Base-by-base conservation (phyloP, 441 rosid genomes). In the Adansonia rubrostipa region DNA sequence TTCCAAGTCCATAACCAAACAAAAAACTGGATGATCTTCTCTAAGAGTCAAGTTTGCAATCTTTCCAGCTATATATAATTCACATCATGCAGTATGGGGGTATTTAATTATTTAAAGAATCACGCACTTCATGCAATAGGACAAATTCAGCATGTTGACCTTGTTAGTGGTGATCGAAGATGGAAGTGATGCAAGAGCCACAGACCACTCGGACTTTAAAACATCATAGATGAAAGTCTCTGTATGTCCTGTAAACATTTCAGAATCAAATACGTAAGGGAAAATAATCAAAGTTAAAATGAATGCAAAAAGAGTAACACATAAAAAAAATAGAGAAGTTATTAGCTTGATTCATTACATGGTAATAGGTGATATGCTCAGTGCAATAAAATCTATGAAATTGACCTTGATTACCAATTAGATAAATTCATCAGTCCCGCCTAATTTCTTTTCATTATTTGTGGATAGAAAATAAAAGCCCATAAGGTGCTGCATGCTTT, bases 201-300 rank as follows among this genome's bases (percentile, higher is more conserved):
- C 82, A 65, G 98, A 93, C 98, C 99, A 96, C 84, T 96, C 97
- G 17, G 73, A 77, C 85, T 88, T 93, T 71, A 94, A 53, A 74
- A 93, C 82, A 82, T 96, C 99, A 66, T 86, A 94, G 75, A 96
- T 82, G 81, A 94, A 81, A 56, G 99, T 96, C 81, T 96, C 99
- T 7, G 91, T 74, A 74, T 94, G 98, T 82, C 98, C 99, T 96
- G 90, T 57, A 80, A 71, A 77, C 60, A 77, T 75, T 63, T 28
- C 62, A 17, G 17, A 62, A 75, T 28, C 48, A 50, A 28, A 75
- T 19, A 15, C 4, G 50, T 45, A 24, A 28, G 45, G 69, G 47
- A 14, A 36, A 22, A 0, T 20, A 3, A 42, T 2, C 14, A 22
- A 47, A 47, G 40, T 14, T 17, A 9, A 33, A 11, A 64, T 1